Evolutionary conservation across 2,329 filamentous ascomycete genomes (phyloP), one percentile per base, ranked within the genome.

Genomic region (Botryosphaeria dothidea): DNA sequence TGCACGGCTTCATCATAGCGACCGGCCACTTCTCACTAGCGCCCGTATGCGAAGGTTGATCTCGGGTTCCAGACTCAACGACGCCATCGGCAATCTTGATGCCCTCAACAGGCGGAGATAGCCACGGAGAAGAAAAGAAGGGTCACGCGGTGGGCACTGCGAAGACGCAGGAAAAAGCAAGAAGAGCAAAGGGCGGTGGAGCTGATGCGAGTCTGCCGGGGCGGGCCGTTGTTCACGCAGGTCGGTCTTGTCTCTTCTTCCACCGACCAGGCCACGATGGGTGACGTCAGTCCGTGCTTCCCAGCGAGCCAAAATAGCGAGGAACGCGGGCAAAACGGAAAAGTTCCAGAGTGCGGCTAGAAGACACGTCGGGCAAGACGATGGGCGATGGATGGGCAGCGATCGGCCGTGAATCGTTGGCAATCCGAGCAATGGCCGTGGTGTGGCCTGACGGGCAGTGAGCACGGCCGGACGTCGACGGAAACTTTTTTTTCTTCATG

Each of bases 141-240:
- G 56, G 56, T 60, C 56, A 60, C 41, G 56, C 25, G 56, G 38
- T 23, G 25, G 25, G 19, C 25, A 21, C n/a, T 46, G n/a, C 17
- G 41, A 45, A 34, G 38, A 60, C n/a, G 56, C 56, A 46, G 56
- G 56, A 60, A 60, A 60, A 46, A 31, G 56, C 56, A 46, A 46
- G 41, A 60, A 46, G n/a, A 60, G 56, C 23, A 60, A 60, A 60
- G 56, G 34, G 56, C 56, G 56, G 56, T 60, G 56, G 56, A 60
- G 56, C 38, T 34, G 56, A 46, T 60, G 56, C 54, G 36, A 58
- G 56, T 21, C 56, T 60, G 5, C 54, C 56, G 56, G 56, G 38
- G 56, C 56, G 56, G 56, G 56, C 56, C 56, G 56, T 46, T 34
- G 43, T 23, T 60, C 56, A 31, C 56, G 43, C 43, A 46, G 56